These are phyloP conservation scores for Lenwebbia sp. DNA, from an alignment of 345 rosid genomes.

Conservation along the genomic window DNA sequence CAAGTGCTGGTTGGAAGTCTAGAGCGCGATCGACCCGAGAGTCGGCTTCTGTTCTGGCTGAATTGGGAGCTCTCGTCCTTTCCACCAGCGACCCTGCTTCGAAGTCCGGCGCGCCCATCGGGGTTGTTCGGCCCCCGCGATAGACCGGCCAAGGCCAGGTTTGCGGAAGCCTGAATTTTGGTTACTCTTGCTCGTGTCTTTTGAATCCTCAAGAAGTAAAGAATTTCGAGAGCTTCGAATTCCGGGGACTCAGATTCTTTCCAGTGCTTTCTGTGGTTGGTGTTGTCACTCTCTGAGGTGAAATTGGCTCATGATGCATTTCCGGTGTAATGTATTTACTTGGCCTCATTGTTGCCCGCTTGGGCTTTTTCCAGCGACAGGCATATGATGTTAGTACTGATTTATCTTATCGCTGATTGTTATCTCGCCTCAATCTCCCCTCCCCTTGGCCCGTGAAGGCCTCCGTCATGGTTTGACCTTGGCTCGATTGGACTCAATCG, in stretches of 20 bases:
- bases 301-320: no score
- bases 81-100: conserved; percentile 53
- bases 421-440: no score
- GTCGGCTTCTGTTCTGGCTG: conserved; percentile 66
- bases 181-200: conserved; percentile 7
- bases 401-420: no score
- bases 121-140: no score
- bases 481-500: no score
- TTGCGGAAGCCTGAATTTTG: conserved; percentile 42
- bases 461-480: no score
- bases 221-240: background rate
- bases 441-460: no score
- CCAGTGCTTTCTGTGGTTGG: background rate
- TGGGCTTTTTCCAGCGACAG: no score
- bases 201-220: background rate
- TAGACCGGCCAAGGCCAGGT: conserved; percentile 48
- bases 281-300: background rate
- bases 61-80: conserved; percentile 71
- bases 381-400: no score
- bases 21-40: no score
- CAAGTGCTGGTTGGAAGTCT: background rate
- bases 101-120: conserved; percentile 16
- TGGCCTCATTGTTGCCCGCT: no score
- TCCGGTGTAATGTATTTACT: no score
- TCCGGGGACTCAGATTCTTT: background rate